A percentile compares a stretch with the other conserved stretches of the same genome.
Conservation (phyloP, 2,329 filamentous ascomycete species). For the Microsporum audouinii region DNA sequence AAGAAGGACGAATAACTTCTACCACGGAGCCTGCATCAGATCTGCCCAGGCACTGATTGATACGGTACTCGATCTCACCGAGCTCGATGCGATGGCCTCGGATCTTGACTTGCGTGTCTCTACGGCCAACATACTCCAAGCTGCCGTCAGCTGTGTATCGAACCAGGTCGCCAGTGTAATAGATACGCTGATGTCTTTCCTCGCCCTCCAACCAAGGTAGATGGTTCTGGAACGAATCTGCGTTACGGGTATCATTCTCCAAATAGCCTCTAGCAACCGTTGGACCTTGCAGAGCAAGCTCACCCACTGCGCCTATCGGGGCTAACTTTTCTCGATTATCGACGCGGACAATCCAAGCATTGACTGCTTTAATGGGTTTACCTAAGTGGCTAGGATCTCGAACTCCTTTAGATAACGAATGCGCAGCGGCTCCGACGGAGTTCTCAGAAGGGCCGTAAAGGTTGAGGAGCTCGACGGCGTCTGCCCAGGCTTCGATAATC, state of each 20-base stretch:
- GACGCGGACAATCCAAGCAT: conserved; percentile 25
- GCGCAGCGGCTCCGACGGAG: background rate
- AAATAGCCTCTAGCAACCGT: conserved; percentile 29
- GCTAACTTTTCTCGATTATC: conserved; percentile 18
- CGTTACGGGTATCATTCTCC: conserved; percentile 6
- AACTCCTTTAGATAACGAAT: background rate
- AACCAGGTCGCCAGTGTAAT: conserved; percentile 16
- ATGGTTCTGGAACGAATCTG: background rate
- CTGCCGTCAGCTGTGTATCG: conserved; percentile 13
- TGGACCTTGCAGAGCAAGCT: conserved; percentile 31
- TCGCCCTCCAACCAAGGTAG: conserved; percentile 5
- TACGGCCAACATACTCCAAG: conserved; percentile 16
- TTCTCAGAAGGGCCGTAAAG: conserved; percentile 21
- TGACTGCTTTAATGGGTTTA: conserved; percentile 10
- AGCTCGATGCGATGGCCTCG: conserved; percentile 75
- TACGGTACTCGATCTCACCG: conserved; percentile 59
- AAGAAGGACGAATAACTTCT: background rate
- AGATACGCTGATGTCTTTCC: background rate
- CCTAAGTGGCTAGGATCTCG: conserved; percentile 7
- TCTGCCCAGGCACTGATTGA: background rate
- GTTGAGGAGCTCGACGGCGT: conserved; percentile 27
- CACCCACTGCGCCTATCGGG: conserved; percentile 30
- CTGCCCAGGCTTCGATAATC: conserved; percentile 17
- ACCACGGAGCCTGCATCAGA: background rate
- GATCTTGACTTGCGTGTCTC: conserved; percentile 59